These are phyloP conservation scores for Drosera capensis DNA, from an alignment of 148 eudicot genomes.

Conservation along the genomic window DNA sequence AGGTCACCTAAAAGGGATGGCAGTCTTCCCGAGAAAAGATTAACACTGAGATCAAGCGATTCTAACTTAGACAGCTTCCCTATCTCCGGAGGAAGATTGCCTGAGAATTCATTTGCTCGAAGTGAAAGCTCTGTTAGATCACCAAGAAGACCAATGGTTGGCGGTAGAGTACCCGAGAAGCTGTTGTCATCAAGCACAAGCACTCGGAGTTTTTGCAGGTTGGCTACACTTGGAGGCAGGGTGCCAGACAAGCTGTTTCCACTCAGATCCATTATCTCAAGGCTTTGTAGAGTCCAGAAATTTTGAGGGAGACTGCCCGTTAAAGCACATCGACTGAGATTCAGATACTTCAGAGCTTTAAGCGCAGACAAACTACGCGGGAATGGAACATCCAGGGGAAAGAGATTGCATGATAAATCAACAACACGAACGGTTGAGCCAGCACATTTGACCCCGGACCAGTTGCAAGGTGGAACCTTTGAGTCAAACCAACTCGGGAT, in stretches of 20 bases:
- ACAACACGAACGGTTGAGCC: constrained; percentile 26
- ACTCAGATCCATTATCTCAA: constrained; percentile 62
- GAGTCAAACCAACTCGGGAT: constrained; percentile 56
- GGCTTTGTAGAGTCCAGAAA: constrained; percentile 42
- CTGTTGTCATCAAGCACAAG: constrained; percentile 64
- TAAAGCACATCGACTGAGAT: constrained; percentile 59
- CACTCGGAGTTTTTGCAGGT: constrained; percentile 27
- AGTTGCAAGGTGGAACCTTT: constrained; percentile 41
- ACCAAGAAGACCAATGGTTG: constrained; percentile 46
- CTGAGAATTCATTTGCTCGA: constrained; percentile 42
- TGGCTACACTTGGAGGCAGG: constrained; percentile 30
- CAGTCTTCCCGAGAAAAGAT: constrained; percentile 52
- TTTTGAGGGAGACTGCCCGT: constrained; percentile 35
- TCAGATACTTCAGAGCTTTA: constrained; percentile 40
- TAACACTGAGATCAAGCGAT: constrained; percentile 63
- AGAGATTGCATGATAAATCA: constrained; percentile 28
- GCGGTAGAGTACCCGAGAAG: constrained; percentile 58
- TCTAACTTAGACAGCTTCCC: constrained; percentile 41
- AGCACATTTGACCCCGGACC: constrained; percentile 57
- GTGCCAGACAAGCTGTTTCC: constrained; percentile 38
- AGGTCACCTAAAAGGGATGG: constrained; percentile 53
- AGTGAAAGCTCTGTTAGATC: constrained; percentile 59
- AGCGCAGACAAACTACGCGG: constrained; percentile 35
- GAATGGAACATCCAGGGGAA: constrained; percentile 45
- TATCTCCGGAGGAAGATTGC: constrained; percentile 56